Percentiles rank a stretch among this genome's conserved stretches.
These are phyloP conservation scores for Nemania diffusa DNA, from an alignment of 2,329 filamentous ascomycete species.

Conservation along the genomic window DNA sequence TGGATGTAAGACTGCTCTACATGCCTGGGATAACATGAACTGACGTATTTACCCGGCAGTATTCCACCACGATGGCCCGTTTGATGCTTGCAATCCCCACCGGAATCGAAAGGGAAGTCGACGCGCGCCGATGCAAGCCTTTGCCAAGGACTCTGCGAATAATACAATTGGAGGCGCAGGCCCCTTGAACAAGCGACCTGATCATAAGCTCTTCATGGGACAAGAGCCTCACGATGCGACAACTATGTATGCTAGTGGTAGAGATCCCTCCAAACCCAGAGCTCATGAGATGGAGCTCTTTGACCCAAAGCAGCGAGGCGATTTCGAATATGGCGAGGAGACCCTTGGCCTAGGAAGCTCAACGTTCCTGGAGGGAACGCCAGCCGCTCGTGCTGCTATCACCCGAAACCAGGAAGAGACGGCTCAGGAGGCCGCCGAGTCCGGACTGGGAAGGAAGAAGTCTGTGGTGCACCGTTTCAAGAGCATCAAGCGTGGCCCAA, in stretches of 20 bases:
- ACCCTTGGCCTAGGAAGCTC: constrained; percentile 88
- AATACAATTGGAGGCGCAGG: constrained; percentile 90
- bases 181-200: constrained; percentile 81
- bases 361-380: constrained; percentile 94
- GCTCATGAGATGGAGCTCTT: constrained; percentile 65
- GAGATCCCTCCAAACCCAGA: constrained; percentile 39
- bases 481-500: constrained; percentile 77
- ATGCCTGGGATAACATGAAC: not conserved
- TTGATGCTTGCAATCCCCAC: constrained; percentile 94
- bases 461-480: constrained; percentile 92
- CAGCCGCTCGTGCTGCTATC: constrained; percentile 83
- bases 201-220: constrained; percentile 90
- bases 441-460: constrained; percentile 86
- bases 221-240: constrained; percentile 84
- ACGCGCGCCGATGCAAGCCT: constrained; percentile 94
- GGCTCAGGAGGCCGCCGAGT: constrained; percentile 63
- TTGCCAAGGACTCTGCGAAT: constrained; percentile 91
- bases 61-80: constrained; percentile 97
- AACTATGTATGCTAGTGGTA: constrained; percentile 72
- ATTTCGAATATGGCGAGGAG: constrained; percentile 85
- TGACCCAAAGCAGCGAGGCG: constrained; percentile 73
- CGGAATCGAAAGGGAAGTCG: constrained; percentile 86
- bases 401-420: constrained; percentile 78
- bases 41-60: constrained; percentile 61
- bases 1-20: constrained; percentile 72